Base-by-base conservation (phyloP, 352 stramenopile species). In the Phytophthora citrophthora region DNA sequence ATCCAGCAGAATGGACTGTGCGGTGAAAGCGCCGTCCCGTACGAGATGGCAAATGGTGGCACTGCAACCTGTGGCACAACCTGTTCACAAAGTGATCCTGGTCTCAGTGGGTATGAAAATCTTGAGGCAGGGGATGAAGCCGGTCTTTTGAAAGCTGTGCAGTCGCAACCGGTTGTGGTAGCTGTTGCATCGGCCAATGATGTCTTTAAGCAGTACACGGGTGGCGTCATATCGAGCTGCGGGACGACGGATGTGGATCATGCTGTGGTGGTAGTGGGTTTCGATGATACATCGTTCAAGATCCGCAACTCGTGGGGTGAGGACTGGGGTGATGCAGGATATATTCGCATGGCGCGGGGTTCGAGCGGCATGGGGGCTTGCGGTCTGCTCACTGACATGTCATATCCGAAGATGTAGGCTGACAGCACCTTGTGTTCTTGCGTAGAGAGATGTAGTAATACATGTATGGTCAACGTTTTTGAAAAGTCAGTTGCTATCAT, bases 261-360 rank as follows among this genome's bases (percentile, higher is more conserved):
- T 72, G 98, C 95, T 20, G 95, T 99, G 12, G 79, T 99, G 34
- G 89, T 93, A 3, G 93, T 99, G 18, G 97, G 97, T 16, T 99
- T 98, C 76, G 88, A 90, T 54, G 74, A 69, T 51, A 72, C 43
- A 0, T 77, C 68, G 23, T 97, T 95, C 77, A 98, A 97, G 62
- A 84, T 99, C 32, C 97, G 96, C 48, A 99, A 99, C 78, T 98
- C 96, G 47, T 99, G 96, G 97, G 97, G 96, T 31, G 61, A 77
- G 4, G 74, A 65, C 18, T 99, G 94, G 94, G 96, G 95, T 54
- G 87, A 97, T 54, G 72, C 83, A 18, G 93, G 94, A 41, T 98
- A 97, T 77, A 88, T 99, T 32, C 80, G 82, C 11, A 79, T 98
- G n/a, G 60, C 61, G 9, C 68, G 72, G 26, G 96, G 78, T 74